These are phyloP conservation scores for Saussurea involucrata DNA, from an alignment of 129 eudicot species.

Conservation along the genomic window DNA sequence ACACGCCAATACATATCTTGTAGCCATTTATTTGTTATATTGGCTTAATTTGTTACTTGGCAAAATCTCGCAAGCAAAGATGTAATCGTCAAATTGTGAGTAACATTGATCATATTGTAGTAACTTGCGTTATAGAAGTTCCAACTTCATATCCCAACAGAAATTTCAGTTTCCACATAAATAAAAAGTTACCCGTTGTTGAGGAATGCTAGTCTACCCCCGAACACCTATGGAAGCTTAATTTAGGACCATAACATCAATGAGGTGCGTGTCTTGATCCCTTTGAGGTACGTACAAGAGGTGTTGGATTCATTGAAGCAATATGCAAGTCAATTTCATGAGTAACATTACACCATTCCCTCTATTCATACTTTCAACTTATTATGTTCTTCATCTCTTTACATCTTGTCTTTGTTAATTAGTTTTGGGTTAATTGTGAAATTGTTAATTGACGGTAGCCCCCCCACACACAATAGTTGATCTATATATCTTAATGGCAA, in stretches of 20 bases:
- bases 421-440: neutral
- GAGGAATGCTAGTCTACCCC: neutral
- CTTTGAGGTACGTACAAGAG: neutral
- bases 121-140: neutral
- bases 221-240: neutral
- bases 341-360: neutral
- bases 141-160: neutral
- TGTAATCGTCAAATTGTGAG: neutral
- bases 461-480: neutral
- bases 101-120: neutral
- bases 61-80: neutral
- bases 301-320: neutral
- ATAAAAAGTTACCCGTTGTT: neutral
- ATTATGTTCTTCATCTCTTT: neutral
- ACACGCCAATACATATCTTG: neutral
- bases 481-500: neutral
- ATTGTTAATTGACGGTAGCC: neutral
- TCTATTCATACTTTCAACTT: neutral
- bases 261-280: neutral
- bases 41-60: neutral
- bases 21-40: neutral
- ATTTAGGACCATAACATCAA: neutral
- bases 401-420: neutral
- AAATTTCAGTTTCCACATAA: neutral
- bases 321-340: neutral